phyloP scores from a whole-genome alignment of 257 asterid genomes.

The Schizonepeta tenuifolia region DNA sequence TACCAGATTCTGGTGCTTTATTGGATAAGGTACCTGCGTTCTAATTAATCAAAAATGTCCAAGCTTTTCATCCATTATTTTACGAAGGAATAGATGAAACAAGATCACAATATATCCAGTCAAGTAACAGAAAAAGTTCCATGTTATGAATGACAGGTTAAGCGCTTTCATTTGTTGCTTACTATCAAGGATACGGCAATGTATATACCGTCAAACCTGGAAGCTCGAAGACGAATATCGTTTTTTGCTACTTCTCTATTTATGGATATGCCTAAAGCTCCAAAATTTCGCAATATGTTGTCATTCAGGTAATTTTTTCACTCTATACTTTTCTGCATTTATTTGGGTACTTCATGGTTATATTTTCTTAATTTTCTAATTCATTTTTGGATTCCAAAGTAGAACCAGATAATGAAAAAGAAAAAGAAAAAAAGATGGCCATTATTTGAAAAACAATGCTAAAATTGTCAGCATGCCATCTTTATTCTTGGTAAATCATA shows the following conservation, averaged over 20 bases:
- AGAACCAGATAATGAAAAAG: too few relatives aligned
- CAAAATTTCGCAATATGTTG: constrained; percentile 89
- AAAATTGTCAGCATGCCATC: not conserved
- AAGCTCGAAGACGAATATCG: constrained; percentile 87
- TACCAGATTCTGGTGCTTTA: constrained; percentile 71
- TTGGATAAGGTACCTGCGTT: constrained; percentile 72
- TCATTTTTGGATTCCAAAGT: not conserved
- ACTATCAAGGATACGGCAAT: constrained; percentile 81
- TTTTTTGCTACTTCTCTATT: constrained; percentile 88
- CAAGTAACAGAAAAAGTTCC: constrained; percentile 27
- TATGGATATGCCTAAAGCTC: constrained; percentile 94
- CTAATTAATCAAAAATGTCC: constrained; percentile 1
- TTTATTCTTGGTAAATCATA: constrained; percentile 4
- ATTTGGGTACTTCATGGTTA: not conserved
- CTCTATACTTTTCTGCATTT: not conserved
- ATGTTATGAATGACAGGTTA: constrained; percentile 53
- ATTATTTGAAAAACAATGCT: not conserved
- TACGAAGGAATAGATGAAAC: constrained; percentile 6
- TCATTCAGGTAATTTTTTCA: constrained; percentile 81
- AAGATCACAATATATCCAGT: constrained; percentile 17
- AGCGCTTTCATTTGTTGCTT: constrained; percentile 79
- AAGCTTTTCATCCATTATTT: not conserved
- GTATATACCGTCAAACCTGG: constrained; percentile 86
- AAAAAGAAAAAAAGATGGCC: not conserved
- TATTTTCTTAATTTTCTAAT: not conserved